Evolutionary conservation across 2,329 filamentous ascomycete genomes (phyloP), one percentile per base, ranked within the genome.

Genomic region (Venturia nashicola): DNA sequence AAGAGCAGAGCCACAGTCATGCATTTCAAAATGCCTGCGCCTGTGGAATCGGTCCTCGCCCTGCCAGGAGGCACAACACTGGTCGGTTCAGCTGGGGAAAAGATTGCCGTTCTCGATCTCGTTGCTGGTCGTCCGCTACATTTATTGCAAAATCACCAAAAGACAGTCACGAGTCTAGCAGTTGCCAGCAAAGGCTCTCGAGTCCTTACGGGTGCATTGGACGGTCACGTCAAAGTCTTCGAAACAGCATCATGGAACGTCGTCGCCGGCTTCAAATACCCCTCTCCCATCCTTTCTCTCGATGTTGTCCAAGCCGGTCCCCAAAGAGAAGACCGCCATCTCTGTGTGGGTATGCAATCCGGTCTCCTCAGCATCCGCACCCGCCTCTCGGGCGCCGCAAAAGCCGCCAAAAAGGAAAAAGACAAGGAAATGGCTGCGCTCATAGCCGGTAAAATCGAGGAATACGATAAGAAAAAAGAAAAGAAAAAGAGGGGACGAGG

Each of bases 181-280:
- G 79, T 95, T 42, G 92, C 91, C 8, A 92, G 90, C 55, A 85
- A 89, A 68, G 90, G 89, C 59, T 85, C 85, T 61, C 85, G 94
- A 61, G 82, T 99, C 64, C 83, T 99, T 63, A 92, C 88, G 68
- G 94, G 91, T 75, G 91, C 88, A 23, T 81, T 99, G 57, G 94
- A 99, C 74, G 95, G 94, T 11, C 94, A 97, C 76, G 87, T 97
- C 77, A 99, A 99, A 77, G 86, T 99, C 46, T 97, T 96, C 71
- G 93, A 97, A 76, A 97, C 92, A 0, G 87, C 86, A 0, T 87
- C 85, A 61, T 99, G 94, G 94, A 96, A 97, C 72, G 90, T 97
- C 8, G 92, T 97, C n/a, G 88, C 90, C 46, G 93, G 90, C 61
- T 86, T 89, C 66, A 99, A 97, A 77, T 99, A 97, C 76, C 87